Conservation (phyloP, 257 asterid genomes). For the Solanum tarapatanum region DNA sequence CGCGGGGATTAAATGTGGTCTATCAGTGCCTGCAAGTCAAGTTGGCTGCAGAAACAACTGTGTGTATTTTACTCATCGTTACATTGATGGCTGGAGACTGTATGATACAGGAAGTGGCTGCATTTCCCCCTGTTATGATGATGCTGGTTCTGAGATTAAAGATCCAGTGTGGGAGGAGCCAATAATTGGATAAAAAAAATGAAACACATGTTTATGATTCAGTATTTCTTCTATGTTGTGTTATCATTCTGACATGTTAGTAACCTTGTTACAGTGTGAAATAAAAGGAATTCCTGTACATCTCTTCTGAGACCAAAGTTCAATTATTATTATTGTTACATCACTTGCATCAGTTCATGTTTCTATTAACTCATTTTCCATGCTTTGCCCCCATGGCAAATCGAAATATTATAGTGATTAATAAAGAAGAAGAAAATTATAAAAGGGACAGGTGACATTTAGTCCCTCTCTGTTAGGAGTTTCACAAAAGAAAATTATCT, state of each 20-base stretch:
- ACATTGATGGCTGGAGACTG: slow-evolving; percentile 11
- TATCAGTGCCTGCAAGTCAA: slow-evolving; percentile 10
- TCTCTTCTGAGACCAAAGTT: background rate
- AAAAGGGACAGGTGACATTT: slow-evolving; percentile 2
- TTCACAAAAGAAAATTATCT: background rate
- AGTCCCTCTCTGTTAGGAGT: background rate
- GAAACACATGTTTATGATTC: background rate
- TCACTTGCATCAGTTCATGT: background rate
- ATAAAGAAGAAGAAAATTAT: background rate
- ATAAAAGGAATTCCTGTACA: background rate
- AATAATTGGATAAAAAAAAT: background rate
- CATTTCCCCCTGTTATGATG: slow-evolving; percentile 2
- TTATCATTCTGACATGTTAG: background rate
- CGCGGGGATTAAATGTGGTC: slow-evolving; percentile 11
- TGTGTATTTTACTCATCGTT: slow-evolving; percentile 8
- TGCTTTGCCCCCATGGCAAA: background rate
- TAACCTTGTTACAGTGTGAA: background rate
- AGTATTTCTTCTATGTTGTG: background rate
- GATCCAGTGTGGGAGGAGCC: background rate
- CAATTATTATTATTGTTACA: background rate
- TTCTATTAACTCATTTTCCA: background rate
- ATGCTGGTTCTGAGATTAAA: background rate
- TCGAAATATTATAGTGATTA: background rate
- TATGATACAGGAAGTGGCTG: slow-evolving; percentile 14
- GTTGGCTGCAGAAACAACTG: slow-evolving; percentile 17